These are phyloP conservation scores for Cladosporium sp. DNA, from an alignment of 2,329 filamentous ascomycete genomes.

Conservation along the genomic window DNA sequence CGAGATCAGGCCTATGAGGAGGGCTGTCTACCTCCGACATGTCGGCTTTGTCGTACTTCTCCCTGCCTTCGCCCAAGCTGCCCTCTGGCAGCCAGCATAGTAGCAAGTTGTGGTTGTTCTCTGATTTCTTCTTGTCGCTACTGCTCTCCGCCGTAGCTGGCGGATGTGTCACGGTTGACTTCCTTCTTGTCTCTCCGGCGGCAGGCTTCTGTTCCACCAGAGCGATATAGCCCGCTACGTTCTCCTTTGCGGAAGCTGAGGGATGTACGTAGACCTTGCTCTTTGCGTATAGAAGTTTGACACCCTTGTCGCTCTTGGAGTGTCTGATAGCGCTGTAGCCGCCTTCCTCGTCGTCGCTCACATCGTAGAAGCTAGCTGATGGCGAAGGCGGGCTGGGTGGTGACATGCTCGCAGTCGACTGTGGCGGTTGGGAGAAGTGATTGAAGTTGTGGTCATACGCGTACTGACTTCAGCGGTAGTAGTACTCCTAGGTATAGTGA, in stretches of 20 bases:
- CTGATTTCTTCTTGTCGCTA: conserved; percentile 13
- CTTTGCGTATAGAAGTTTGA: conserved; percentile 93
- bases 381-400: conserved; percentile 64
- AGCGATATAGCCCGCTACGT: conserved; percentile 91
- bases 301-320: conserved; percentile 72
- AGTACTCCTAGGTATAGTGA: background rate
- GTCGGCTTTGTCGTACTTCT: conserved; percentile 95
- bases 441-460: background rate
- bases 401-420: background rate
- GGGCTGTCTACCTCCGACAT: conserved; percentile 77
- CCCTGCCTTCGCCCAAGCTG: conserved; percentile 74
- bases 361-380: conserved; percentile 85
- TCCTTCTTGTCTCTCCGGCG: conserved; percentile 24
- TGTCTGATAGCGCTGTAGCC: conserved; percentile 94
- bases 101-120: conserved; percentile 71
- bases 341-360: conserved; percentile 94
- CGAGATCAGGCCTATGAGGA: conserved; percentile 83
- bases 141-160: conserved; percentile 35
- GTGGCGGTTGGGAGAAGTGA: background rate
- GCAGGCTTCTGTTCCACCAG: conserved; percentile 82
- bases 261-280: conserved; percentile 99
- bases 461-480: background rate
- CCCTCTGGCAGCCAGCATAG: conserved; percentile 93
- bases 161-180: conserved; percentile 18
- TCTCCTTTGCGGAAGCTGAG: conserved; percentile 89